These are phyloP conservation scores for Cutaneotrichosporon sp. DNA, from an alignment of 1,284 basidiomycete genomes.

Conservation along the genomic window DNA sequence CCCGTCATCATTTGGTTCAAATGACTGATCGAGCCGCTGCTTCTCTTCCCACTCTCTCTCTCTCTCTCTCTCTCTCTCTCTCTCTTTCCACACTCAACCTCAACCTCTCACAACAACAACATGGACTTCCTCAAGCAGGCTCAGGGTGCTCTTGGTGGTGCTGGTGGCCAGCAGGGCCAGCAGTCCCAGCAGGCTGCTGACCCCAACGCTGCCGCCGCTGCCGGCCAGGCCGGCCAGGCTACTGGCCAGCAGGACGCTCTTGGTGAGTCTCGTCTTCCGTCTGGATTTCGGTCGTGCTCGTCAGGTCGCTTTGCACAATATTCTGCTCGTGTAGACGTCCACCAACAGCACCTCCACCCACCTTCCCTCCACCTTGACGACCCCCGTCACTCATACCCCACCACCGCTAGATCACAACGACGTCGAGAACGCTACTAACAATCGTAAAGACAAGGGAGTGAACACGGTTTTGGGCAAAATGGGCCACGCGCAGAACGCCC, in stretches of 20 bases:
- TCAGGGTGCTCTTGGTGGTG: slow-evolving; percentile 20
- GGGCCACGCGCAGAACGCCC: slow-evolving; percentile 44
- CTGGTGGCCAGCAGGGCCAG: slow-evolving; percentile 1
- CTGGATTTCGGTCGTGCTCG: too few species aligned
- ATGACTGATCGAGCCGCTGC: neutral
- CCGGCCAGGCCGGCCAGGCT: slow-evolving; percentile 13
- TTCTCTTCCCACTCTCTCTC: neutral
- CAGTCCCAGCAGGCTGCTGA: slow-evolving; percentile 7
- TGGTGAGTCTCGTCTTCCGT: slow-evolving; percentile 30
- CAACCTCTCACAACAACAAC: neutral
- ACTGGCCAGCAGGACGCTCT: slow-evolving; percentile 49
- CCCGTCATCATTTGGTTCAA: neutral
- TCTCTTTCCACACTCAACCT: neutral
- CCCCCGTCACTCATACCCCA: neutral
- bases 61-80: neutral
- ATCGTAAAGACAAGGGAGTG: slow-evolving; percentile 48
- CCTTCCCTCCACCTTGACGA: too few species aligned
- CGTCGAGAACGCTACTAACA: neutral
- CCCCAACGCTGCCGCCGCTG: slow-evolving; percentile 11
- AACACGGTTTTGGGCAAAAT: slow-evolving; percentile 34
- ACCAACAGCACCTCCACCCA: too few species aligned
- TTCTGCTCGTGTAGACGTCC: too few species aligned
- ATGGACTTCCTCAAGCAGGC: slow-evolving; percentile 28
- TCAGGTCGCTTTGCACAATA: too few species aligned
- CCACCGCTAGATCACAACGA: slow-evolving; percentile 34